Base-by-base conservation (phyloP, 2,329 filamentous ascomycete genomes). In the Colletotrichum sp. region DNA sequence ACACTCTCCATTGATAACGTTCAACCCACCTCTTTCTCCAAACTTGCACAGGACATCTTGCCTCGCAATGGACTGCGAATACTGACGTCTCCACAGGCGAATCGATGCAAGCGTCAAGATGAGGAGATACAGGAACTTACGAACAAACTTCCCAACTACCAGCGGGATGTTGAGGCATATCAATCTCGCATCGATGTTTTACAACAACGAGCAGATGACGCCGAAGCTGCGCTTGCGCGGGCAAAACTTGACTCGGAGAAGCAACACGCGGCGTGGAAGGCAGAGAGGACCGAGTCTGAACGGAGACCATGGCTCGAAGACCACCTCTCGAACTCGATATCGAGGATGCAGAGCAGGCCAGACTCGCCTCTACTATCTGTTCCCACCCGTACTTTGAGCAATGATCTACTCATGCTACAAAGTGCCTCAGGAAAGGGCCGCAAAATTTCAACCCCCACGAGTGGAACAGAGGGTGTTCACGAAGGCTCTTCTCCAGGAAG, bases 71-170 rank as follows among this genome's bases (percentile, higher is more conserved):
- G 62, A 32, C 32, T 44, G 6, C 32, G 16, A 24, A 57, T 72
- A 34, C 76, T 87, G 78, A 86, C 75, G 26, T n/a, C 32, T 57
- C 49, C 39, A 6, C 75, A 95, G 90, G 94, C 94, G 39, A 86
- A 86, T 24, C 89, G 90, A n/a, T 87, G 87, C 62, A 90, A 95
- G 80, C 91, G 90, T 70, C 87, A 94, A 26, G 96, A 98, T 83
- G 95, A 98, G 79, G 96, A 99, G 79, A 86, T 98, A 8, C 95
- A 98, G 80, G 90, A 91, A 68, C 87, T 91, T 77, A 91, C 88
- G 80, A 92, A 89, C 49, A 91, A 91, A 71, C 88, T 94, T n/a
- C 89, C 91, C n/a, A 88, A 86, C 18, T 88, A 93, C 9, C 91
- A 94, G 74, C 89, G 92, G 76, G 93, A 96, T 74, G 85, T 95